A percentile compares a stretch with the other conserved stretches of the same genome.
phyloP scores from a whole-genome alignment of 805 yeast genomes.

The Kluyveromyces dobzhanskii region DNA sequence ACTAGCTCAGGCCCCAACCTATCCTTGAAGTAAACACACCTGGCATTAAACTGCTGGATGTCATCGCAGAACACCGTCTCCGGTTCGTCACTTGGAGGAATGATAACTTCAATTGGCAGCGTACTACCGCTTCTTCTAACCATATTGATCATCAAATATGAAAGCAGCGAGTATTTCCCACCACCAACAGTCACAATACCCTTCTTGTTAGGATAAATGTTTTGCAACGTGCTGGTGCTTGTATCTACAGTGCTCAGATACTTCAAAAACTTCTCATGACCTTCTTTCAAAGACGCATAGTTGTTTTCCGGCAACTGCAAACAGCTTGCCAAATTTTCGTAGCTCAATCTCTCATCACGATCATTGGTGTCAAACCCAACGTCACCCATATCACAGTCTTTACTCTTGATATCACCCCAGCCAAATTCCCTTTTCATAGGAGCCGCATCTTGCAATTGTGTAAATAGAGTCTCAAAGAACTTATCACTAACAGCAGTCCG shows the following conservation, averaged over 20 bases:
- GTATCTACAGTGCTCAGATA: constrained; percentile 5
- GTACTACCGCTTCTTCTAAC: constrained; percentile 58
- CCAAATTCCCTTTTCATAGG: not conserved
- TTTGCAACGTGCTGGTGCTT: constrained; percentile 6
- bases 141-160: constrained; percentile 43
- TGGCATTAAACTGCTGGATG: constrained; percentile 50
- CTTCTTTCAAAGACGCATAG: constrained; percentile 7
- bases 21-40: constrained; percentile 47
- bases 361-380: constrained; percentile 6
- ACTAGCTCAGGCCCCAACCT: constrained; percentile 41
- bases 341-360: constrained; percentile 5
- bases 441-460: not conserved
- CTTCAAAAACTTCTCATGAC: constrained; percentile 13
- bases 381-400: constrained; percentile 7
- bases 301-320: constrained; percentile 6
- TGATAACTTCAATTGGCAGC: constrained; percentile 74
- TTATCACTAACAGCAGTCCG: not conserved
- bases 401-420: not conserved
- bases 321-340: constrained; percentile 12
- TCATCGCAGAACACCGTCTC: constrained; percentile 63
- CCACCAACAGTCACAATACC: constrained; percentile 76
- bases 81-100: constrained; percentile 62
- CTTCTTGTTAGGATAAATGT: constrained; percentile 31
- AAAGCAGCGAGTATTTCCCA: constrained; percentile 57
- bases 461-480: not conserved